Conservation (phyloP, 2,329 filamentous ascomycete species). For the Dothideomycetes sp. region DNA sequence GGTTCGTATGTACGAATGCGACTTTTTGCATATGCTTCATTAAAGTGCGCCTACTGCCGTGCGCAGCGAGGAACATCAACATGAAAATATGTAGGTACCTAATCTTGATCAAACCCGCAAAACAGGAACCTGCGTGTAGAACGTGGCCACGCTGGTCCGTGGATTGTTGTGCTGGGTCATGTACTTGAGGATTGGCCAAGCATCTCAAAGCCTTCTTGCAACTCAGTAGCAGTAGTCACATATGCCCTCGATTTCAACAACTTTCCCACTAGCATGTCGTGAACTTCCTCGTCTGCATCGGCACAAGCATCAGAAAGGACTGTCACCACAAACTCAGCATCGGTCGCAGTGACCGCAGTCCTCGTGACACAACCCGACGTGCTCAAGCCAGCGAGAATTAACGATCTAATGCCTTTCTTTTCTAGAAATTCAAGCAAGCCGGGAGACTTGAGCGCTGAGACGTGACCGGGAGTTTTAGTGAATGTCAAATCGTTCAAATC, state of each 20-base stretch:
- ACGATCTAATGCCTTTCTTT: slow-evolving; percentile 18
- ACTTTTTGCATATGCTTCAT: no score
- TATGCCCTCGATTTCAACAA: not conserved
- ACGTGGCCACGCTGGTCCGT: no score
- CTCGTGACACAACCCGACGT: not conserved
- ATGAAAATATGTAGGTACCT: no score
- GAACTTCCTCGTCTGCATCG: not conserved
- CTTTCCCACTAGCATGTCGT: not conserved
- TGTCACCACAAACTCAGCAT: not conserved
- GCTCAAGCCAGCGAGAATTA: slow-evolving; percentile 18
- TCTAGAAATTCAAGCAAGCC: slow-evolving; percentile 20
- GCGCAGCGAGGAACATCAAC: no score
- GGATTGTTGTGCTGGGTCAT: no score
- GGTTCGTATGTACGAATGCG: no score
- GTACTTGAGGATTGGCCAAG: no score
- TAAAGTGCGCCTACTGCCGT: no score
- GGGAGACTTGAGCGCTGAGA: slow-evolving; percentile 24
- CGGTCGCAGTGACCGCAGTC: not conserved
- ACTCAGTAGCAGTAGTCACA: not conserved
- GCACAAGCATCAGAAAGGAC: not conserved
- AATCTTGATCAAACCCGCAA: no score
- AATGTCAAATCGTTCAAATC: slow-evolving; percentile 19
- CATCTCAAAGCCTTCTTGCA: not conserved
- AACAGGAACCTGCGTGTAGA: no score
- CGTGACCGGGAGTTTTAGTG: slow-evolving; percentile 18